These are phyloP conservation scores for Nidularia sp. DNA, from an alignment of 768 basidiomycete species.

Conservation along the genomic window DNA sequence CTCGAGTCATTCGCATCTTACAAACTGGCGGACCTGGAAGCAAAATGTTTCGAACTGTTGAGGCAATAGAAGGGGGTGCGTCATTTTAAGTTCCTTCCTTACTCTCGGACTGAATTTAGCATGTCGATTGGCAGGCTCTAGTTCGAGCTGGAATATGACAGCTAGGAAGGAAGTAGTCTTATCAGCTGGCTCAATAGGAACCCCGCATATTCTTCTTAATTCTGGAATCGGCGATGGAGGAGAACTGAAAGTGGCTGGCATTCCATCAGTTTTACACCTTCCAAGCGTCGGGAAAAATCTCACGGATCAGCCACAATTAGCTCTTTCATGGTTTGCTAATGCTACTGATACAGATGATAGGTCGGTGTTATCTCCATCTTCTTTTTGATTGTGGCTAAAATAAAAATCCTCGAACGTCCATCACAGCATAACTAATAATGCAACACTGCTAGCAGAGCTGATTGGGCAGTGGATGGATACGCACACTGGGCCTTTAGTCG, in stretches of 20 bases:
- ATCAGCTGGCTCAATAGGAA: conserved; percentile 24
- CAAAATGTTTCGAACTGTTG: conserved; percentile 7
- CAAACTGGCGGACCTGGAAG: not conserved
- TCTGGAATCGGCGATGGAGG: conserved; percentile 19
- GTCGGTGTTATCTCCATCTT: not conserved
- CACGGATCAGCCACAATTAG: conserved; percentile 14
- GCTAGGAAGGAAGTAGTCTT: conserved; percentile 25
- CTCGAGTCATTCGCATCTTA: conserved; percentile 10
- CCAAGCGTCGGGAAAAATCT: conserved; percentile 18
- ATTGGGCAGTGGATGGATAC: not conserved
- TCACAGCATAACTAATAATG: not conserved
- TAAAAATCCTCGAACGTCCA: not conserved
- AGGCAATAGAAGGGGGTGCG: conserved; percentile 1
- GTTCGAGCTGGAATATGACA: not conserved
- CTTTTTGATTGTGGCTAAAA: not conserved
- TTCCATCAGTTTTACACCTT: conserved; percentile 11
- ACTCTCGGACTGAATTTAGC: not conserved
- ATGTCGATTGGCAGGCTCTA: not conserved
- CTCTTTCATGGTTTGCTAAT: conserved; percentile 9
- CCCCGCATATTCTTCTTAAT: conserved; percentile 17
- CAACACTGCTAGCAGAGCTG: not conserved
- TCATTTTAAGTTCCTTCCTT: not conserved
- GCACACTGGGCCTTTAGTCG: not conserved
- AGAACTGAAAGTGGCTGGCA: conserved; percentile 9
- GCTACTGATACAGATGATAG: conserved; percentile 3